A percentile compares a stretch with the other conserved stretches of the same genome.
phyloP scores from a whole-genome alignment of 2,329 filamentous ascomycete genomes.

The Lecanicillium sp. region DNA sequence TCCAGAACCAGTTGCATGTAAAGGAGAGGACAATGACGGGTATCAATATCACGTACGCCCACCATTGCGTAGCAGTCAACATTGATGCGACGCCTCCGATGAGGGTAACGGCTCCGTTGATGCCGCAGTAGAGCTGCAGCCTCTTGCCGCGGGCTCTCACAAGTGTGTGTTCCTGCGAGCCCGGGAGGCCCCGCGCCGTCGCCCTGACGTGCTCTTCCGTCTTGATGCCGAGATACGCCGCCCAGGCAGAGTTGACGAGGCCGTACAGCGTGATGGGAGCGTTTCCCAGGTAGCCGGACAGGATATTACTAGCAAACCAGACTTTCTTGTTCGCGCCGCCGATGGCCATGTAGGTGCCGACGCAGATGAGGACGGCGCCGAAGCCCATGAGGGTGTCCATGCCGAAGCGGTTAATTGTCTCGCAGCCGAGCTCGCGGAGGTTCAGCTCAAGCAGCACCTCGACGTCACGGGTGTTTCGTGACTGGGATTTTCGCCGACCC shows the following conservation, averaged over 20 bases:
- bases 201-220: constrained; percentile 33
- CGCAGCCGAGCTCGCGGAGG: constrained; percentile 43
- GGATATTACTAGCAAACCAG: constrained; percentile 42
- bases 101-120: constrained; percentile 40
- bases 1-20: constrained; percentile 44
- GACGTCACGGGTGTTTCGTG: constrained; percentile 19
- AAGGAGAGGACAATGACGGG: constrained; percentile 43
- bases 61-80: constrained; percentile 45
- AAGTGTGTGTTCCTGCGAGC: constrained; percentile 21
- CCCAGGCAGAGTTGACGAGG: constrained; percentile 43
- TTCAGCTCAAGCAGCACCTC: constrained; percentile 38
- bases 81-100: constrained; percentile 44
- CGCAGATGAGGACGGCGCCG: constrained; percentile 42
- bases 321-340: constrained; percentile 37
- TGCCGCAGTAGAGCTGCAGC: constrained; percentile 38
- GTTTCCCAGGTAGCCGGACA: constrained; percentile 52
- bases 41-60: constrained; percentile 45
- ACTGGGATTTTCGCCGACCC: constrained; percentile 5
- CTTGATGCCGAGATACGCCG: constrained; percentile 34
- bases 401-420: constrained; percentile 42
- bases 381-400: constrained; percentile 47
- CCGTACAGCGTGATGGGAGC: constrained; percentile 43
- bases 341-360: constrained; percentile 49
- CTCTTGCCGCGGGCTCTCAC: constrained; percentile 31
- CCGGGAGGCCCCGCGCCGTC: constrained; percentile 21